phyloP scores from a whole-genome alignment of 1,284 basidiomycete genomes.

The Stygiomarasmius scandens region DNA sequence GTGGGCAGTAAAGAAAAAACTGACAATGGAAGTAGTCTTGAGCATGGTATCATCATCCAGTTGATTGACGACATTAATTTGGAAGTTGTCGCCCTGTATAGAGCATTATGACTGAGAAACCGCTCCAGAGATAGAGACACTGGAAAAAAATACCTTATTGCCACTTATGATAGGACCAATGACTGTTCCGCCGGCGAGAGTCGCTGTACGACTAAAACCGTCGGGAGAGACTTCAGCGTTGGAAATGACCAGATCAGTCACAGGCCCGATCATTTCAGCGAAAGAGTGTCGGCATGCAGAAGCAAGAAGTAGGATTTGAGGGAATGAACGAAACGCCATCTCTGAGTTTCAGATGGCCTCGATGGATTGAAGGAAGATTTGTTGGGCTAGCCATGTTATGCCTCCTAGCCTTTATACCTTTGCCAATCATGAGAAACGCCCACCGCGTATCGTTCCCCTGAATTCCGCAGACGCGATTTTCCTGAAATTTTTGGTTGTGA shows the following conservation, averaged over 20 bases:
- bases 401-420: too few relatives aligned
- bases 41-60: slow-evolving; percentile 24
- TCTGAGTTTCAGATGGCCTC: too few relatives aligned
- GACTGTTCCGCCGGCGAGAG: slow-evolving; percentile 13
- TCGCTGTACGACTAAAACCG: slow-evolving; percentile 14
- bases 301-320: too few relatives aligned
- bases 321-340: too few relatives aligned
- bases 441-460: too few relatives aligned
- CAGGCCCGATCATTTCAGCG: slow-evolving; percentile 9
- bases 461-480: too few relatives aligned
- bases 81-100: slow-evolving; percentile 18
- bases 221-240: slow-evolving; percentile 13
- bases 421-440: too few relatives aligned
- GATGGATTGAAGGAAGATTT: too few relatives aligned
- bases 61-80: slow-evolving; percentile 26
- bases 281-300: neutral
- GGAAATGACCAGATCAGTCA: slow-evolving; percentile 10
- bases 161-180: slow-evolving; percentile 29
- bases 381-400: too few relatives aligned
- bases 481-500: too few relatives aligned
- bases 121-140: neutral
- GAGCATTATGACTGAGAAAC: neutral
- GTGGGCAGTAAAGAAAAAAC: neutral
- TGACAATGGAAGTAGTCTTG: slow-evolving; percentile 17
- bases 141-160: slow-evolving; percentile 25